Evolutionary conservation across 1,284 basidiomycete species (phyloP), one percentile per base, ranked within the genome.

Genomic region (Farysia itapuensis): DNA sequence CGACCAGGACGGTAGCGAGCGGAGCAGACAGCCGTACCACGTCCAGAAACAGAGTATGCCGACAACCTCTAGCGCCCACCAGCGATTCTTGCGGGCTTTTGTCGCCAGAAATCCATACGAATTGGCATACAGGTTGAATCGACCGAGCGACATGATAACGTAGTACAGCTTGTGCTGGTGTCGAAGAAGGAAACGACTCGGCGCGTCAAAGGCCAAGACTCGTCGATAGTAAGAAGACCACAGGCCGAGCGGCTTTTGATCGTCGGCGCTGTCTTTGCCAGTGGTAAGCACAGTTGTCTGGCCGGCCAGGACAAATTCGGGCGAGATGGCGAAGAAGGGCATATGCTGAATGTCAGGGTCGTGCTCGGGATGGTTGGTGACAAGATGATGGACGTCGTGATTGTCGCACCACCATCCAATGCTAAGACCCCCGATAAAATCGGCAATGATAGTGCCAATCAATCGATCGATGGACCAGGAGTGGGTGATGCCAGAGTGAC

Each of bases 351-450:
- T 93, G 72, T 92, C 93, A 8, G 75, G 76, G 76, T 84, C 93
- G 84, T 99, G 95, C 49, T 94, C 88, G 4, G 92, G 92, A 71
- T 97, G 92, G 72, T 98, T 98, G 24, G 94, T 90, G 45, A 97
- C 90, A 39, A 97, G 82, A 79, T 98, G 94, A 80, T 98, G 94
- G 38, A 95, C 85, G 70, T 98, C 96, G 78, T 98, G 94, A 75
- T 95, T 97, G 77, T 95, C 85, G 47, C 92, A 90, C 94, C 94
- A 99, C 95, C 94, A 99, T 29, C 90, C 88, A 26, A 95, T 83
- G 74, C 90, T 94, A 41, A 99, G 80, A 2, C 94, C 94, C 16
- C 94, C 93, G 40, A 94, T 81, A 70, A 88, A 90, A 77, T 92
- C 84, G 1, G 90, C 88, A 43, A 94, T 81, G n/a, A 86, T 74